These are phyloP conservation scores for Leccinum broughii DNA, from an alignment of 768 basidiomycete genomes.

Conservation along the genomic window DNA sequence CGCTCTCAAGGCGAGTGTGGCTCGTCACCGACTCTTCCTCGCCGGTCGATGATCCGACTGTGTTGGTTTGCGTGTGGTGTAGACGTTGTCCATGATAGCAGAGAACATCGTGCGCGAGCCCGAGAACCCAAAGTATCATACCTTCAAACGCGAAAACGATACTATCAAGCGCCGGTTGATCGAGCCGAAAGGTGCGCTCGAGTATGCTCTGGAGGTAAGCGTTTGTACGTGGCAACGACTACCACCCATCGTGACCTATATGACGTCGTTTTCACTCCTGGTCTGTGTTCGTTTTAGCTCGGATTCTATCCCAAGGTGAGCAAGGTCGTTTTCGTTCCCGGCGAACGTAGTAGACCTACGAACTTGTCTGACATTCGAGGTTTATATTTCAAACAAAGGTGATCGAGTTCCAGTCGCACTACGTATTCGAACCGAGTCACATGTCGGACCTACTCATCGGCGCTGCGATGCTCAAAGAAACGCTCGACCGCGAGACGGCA, in stretches of 20 bases:
- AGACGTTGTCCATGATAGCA: constrained; percentile 65
- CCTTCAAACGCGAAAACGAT: constrained; percentile 75
- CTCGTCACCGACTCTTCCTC: not conserved
- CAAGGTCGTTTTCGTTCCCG: not conserved
- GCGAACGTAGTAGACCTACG: not conserved
- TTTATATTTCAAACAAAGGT: constrained; percentile 44
- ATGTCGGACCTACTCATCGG: constrained; percentile 63
- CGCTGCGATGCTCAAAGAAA: constrained; percentile 63
- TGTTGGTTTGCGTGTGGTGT: not conserved
- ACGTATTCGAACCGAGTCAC: constrained; percentile 55
- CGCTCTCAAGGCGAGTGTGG: constrained; percentile 56
- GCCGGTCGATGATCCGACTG: not conserved
- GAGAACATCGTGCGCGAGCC: constrained; percentile 77
- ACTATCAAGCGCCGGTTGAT: constrained; percentile 67
- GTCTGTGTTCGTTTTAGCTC: constrained; percentile 44
- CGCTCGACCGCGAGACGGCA: constrained; percentile 49
- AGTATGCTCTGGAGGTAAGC: constrained; percentile 77
- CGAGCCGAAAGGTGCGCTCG: constrained; percentile 68
- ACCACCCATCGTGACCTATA: not conserved
- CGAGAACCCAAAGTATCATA: constrained; percentile 66
- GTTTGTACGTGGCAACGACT: constrained; percentile 6
- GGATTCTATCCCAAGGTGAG: constrained; percentile 72
- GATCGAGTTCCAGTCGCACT: constrained; percentile 70
- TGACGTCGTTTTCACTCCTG: not conserved
- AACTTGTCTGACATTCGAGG: not conserved